phyloP scores from a whole-genome alignment of 202 grass and related monocot genomes.

The Saccharum hybrid region DNA sequence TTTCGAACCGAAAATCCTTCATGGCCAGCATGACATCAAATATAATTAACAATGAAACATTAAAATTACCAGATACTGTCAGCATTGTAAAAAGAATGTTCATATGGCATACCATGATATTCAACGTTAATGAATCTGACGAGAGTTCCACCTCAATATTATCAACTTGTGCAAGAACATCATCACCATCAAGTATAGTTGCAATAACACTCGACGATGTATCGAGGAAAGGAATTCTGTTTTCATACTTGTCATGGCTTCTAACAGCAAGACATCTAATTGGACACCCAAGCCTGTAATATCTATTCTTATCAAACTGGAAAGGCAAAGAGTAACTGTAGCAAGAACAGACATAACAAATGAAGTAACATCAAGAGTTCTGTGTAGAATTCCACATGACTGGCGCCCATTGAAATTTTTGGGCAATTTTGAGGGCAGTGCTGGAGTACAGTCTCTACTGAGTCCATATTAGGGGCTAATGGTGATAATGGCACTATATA shows the following conservation, averaged over 20 bases:
- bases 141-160: slow-evolving; percentile 41
- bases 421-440: background rate
- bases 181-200: slow-evolving; percentile 41
- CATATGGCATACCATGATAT: slow-evolving; percentile 35
- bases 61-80: background rate
- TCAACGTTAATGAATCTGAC: slow-evolving; percentile 41
- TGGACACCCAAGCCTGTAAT: slow-evolving; percentile 51
- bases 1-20: slow-evolving; percentile 49
- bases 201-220: slow-evolving; percentile 26
- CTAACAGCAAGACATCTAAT: slow-evolving; percentile 34
- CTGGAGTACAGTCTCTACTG: background rate
- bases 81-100: background rate
- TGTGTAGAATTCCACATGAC: background rate
- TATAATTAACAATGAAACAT: background rate
- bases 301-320: slow-evolving; percentile 17
- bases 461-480: background rate
- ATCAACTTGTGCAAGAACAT: slow-evolving; percentile 34
- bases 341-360: slow-evolving; percentile 13
- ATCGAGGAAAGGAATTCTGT: slow-evolving; percentile 48
- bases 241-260: slow-evolving; percentile 41
- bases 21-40: background rate
- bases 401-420: background rate
- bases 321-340: background rate
- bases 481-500: background rate
- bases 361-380: background rate